Evolutionary conservation across 805 yeast species (phyloP).

Genomic region (Sugiyamaella valdiviana): DNA sequence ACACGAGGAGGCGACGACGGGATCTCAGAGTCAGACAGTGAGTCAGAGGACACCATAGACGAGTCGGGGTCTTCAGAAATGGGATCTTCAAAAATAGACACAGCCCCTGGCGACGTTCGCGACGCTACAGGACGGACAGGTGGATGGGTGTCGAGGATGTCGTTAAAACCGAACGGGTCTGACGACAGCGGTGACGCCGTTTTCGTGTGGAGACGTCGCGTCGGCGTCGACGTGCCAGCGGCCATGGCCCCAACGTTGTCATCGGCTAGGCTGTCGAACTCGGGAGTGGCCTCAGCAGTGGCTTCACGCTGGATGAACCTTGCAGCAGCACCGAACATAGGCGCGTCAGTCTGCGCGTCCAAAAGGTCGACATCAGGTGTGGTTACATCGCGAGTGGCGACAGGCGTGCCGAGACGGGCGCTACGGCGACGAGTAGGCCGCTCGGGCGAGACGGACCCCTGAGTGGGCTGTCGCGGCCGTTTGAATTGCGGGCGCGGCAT

Average conservation of each 20-base stretch:
- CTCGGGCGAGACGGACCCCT: not conserved
- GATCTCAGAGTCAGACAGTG: not conserved
- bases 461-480: not conserved
- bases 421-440: constrained; percentile 1
- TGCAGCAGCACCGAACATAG: not conserved
- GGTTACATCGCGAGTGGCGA: not conserved
- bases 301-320: not conserved
- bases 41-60: not conserved
- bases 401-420: not conserved
- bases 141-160: not conserved
- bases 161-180: constrained; percentile 10
- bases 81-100: not conserved
- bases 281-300: too few species aligned
- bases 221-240: not conserved
- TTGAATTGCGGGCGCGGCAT: constrained; percentile 8
- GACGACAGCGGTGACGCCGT: constrained; percentile 1
- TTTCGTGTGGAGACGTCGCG: not conserved
- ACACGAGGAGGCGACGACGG: not conserved
- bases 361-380: not conserved
- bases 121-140: not conserved
- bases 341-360: too few species aligned
- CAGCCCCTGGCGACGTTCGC: not conserved
- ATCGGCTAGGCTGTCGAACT: not conserved
- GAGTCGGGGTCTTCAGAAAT: not conserved
- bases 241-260: not conserved